Base-by-base conservation (phyloP, 129 eudicot genomes). In the Saussurea involucrata region DNA sequence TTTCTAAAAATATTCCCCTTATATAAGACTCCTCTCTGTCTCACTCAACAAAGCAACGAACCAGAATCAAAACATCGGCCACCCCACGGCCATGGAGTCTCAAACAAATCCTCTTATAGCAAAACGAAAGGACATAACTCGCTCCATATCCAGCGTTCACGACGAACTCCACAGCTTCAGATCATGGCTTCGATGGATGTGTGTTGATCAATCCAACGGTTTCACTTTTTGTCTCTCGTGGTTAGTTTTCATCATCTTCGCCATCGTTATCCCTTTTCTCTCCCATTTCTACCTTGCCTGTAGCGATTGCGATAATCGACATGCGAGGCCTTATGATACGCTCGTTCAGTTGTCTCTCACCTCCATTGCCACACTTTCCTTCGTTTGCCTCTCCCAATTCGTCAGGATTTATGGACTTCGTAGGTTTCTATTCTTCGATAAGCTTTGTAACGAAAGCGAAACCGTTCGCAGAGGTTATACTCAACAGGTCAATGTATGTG, bases 371-470 rank as follows among this genome's bases (percentile, higher is more conserved):
- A 69, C 96, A n/a, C 87, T 95, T 29, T 95, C 99, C 18, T 95
- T 95, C 74, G 4, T 92, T 7, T 87, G 89, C 33, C 76, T 95
- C 24, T 82, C 99, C 7, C 64, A 46, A 21, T 95, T 95, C 69
- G 82, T 88, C 0, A 76, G 85, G 65, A 71, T 36, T 18, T 92
- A 78, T 72, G 99, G 99, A 8, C 82, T 95, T 1, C 61, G 97
- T 18, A 83, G 96, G 70, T 91, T 92, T 80, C 80, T 95, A 36
- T 95, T 95, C 82, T 85, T 95, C n/a, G 99, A 95, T 83, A 89
- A 88, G 83, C 88, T 95, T 4, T 80, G 85, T 42, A 80, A 89
- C 29, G 99, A 87, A 78, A 95, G 99, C 69, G 97, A 88, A 37
- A 88, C 81, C 5, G 97, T 95, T 34, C 76, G 96, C 1, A 83